Conservation (phyloP, 306 rosid genomes). For the Prosopis cineraria region DNA sequence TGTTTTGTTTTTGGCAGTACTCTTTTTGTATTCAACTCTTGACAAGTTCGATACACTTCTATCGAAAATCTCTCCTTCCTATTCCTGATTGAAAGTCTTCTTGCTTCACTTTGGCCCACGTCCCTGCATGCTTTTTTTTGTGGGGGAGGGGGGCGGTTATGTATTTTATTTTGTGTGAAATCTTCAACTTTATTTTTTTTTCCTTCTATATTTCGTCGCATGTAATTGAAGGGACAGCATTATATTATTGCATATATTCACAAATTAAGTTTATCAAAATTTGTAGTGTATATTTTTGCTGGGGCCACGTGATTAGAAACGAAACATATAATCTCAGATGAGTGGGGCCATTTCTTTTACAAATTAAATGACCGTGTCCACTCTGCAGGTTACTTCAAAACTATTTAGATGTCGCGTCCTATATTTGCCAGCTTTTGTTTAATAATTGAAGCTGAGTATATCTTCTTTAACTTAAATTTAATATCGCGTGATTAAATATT, state of each 20-base stretch:
- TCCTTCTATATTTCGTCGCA: background rate
- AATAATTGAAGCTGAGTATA: background rate
- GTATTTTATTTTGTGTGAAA: background rate
- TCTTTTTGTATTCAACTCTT: background rate
- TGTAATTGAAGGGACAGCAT: background rate
- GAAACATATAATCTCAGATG: background rate
- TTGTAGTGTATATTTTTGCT: background rate
- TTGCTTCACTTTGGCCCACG: background rate
- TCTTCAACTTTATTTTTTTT: background rate
- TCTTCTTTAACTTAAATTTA: constrained; percentile 8
- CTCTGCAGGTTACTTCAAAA: constrained; percentile 13
- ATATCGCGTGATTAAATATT: background rate
- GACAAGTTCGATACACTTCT: background rate
- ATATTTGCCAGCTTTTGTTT: constrained; percentile 15
- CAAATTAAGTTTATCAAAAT: background rate
- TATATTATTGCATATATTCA: background rate
- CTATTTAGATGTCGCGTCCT: constrained; percentile 15
- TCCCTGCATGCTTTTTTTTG: background rate
- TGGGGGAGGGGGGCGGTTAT: fast-evolving
- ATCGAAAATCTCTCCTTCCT: background rate
- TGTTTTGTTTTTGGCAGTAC: background rate
- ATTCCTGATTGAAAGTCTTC: background rate
- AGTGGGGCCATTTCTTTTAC: background rate
- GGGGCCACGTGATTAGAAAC: background rate
- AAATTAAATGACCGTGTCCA: constrained; percentile 4